Percentiles rank a stretch among this genome's conserved stretches.
These are phyloP conservation scores for Cordia subcordata DNA, from an alignment of 257 asterid genomes.

Conservation along the genomic window DNA sequence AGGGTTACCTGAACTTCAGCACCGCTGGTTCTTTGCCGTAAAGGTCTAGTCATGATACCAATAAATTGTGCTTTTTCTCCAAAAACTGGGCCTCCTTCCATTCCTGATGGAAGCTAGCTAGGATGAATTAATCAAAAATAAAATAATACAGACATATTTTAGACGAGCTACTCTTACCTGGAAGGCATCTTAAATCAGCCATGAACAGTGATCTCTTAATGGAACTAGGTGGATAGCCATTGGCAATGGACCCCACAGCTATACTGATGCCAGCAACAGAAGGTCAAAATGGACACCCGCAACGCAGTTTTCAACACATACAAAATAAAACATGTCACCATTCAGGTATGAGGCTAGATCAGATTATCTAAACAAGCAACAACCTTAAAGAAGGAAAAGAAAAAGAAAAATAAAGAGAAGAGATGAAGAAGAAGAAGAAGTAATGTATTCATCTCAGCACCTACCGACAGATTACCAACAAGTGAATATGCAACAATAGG, in stretches of 20 bases:
- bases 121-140: constrained; percentile 25
- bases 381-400: constrained; percentile 11
- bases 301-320: constrained; percentile 10
- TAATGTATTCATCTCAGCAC: too few relatives aligned
- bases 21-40: constrained; percentile 77
- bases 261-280: constrained; percentile 46
- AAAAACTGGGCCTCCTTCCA: constrained; percentile 98
- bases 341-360: background rate
- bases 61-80: constrained; percentile 63
- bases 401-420: too few relatives aligned
- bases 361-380: too few relatives aligned
- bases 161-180: constrained; percentile 60
- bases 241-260: constrained; percentile 87
- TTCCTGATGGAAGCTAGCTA: constrained; percentile 55
- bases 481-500: constrained; percentile 7
- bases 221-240: constrained; percentile 72
- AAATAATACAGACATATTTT: constrained; percentile 19
- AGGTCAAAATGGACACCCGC: constrained; percentile 9
- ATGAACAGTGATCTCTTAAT: constrained; percentile 56
- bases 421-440: too few relatives aligned
- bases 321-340: constrained; percentile 1
- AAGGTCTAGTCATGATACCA: constrained; percentile 79
- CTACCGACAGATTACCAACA: background rate
- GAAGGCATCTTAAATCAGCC: constrained; percentile 98
- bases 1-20: constrained; percentile 86